Base-by-base conservation (phyloP, 768 basidiomycete genomes). In the Hydnomerulius pinastri region DNA sequence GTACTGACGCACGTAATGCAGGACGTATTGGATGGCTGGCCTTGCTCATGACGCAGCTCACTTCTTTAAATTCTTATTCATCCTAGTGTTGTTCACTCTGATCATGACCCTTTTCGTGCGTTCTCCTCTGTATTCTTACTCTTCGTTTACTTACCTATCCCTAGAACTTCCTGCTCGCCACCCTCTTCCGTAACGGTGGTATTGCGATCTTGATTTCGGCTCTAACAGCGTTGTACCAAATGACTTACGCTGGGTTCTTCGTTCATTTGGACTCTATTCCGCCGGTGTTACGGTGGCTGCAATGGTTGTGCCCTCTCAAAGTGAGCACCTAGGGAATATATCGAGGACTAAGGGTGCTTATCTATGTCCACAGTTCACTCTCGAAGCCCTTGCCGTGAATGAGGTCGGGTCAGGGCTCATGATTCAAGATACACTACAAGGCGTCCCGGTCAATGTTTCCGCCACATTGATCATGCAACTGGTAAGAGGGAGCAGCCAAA, bases 11-110 rank as follows among this genome's bases (percentile, higher is more conserved):
- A 18, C 25, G 11, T n/a, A 43, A 25, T 36, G 9, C 51, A 89
- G 87, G 45, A 86, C 86, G n/a, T 93, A 92, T 59, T 92, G 91
- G 90, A 94, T 98, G 95, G 92, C 92, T 3, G 94, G 95, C 11
- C 80, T 98, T 4, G 79, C 90, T 2, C 77, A 76, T 4, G 79
- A 88, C 36, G 84, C 92, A 2, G 80, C 85, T 0, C 77, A 87
- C 64, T 98, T 87, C 77, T 98, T 97, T 86, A 98, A 97, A 62
- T 98, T 90, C 72, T 74, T 97, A 18, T 81, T 98, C 62, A 88
- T 97, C 53, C 77, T 98, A 15, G 86, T 92, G 17, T 74, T 96
- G 18, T 97, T 86, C 65, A 86, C 86, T 0, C 75, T 97, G 17
- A 85, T 79, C 29, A 90, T 93, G 82, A 92, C 92, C 0, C 79